phyloP scores from a whole-genome alignment of 2,329 filamentous ascomycete species.

The Fusarium incarnatum region DNA sequence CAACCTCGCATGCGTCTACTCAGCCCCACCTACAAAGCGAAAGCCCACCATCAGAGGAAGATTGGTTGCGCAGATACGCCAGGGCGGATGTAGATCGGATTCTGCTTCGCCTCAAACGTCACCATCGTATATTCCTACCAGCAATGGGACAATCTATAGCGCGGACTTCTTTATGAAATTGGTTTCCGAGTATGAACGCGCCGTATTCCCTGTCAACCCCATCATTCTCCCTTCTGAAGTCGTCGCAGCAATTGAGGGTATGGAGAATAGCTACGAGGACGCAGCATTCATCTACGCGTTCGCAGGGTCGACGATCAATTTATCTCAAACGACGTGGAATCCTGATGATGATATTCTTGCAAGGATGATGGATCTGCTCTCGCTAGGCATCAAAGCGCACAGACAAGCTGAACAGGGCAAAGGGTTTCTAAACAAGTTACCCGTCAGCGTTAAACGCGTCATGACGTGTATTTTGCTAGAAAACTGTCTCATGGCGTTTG shows the following conservation, averaged over 20 bases:
- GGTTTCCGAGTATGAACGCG: conserved; percentile 50
- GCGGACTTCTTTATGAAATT: conserved; percentile 51
- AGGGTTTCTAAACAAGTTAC: conserved; percentile 52
- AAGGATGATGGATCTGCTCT: conserved; percentile 48
- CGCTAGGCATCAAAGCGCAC: conserved; percentile 45
- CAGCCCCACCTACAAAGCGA: conserved; percentile 49
- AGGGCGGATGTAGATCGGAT: conserved; percentile 33
- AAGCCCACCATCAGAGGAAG: conserved; percentile 52
- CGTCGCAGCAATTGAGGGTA: conserved; percentile 47
- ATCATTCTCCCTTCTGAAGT: conserved; percentile 50
- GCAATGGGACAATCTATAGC: conserved; percentile 36
- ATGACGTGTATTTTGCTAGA: conserved; percentile 65
- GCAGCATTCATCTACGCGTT: conserved; percentile 53
- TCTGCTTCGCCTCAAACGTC: conserved; percentile 20
- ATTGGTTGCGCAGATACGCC: conserved; percentile 52
- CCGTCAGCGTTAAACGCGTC: conserved; percentile 57
- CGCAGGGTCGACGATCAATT: conserved; percentile 53
- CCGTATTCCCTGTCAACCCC: conserved; percentile 55
- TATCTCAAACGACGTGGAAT: conserved; percentile 49
- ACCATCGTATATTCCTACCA: conserved; percentile 15
- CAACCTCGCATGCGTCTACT: conserved; percentile 51
- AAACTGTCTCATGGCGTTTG: conserved; percentile 63
- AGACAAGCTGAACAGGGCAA: conserved; percentile 43
- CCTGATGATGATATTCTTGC: conserved; percentile 46
- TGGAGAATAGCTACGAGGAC: conserved; percentile 51